Percentiles rank a stretch among this genome's conserved stretches.
phyloP scores from a whole-genome alignment of 495 filamentous ascomycete species.

The Penicillium fimorum region DNA sequence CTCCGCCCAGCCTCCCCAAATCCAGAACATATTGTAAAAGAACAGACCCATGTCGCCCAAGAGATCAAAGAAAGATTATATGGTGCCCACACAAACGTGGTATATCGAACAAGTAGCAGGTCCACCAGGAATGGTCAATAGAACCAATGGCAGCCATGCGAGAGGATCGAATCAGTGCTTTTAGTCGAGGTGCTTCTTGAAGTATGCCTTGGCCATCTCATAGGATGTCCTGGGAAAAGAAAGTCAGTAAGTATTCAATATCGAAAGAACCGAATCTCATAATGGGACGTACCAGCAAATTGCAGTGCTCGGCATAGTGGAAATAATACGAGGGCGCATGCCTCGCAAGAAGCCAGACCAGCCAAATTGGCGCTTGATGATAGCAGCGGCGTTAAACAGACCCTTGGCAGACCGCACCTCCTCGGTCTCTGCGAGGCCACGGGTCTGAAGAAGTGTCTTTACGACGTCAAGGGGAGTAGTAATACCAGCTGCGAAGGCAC shows the following conservation, averaged over 20 bases:
- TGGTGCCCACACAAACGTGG: constrained; percentile 12
- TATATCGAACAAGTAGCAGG: constrained; percentile 15
- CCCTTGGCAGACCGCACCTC: constrained; percentile 85
- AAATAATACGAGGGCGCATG: constrained; percentile 84
- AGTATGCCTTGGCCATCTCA: constrained; percentile 76
- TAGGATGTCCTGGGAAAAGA: constrained; percentile 61
- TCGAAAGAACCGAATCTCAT: not conserved
- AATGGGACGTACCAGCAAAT: constrained; percentile 86
- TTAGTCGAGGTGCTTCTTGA: constrained; percentile 48
- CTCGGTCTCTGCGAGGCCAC: constrained; percentile 73
- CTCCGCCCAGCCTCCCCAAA: constrained; percentile 14
- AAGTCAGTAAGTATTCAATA: constrained; percentile 21
- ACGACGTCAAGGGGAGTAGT: constrained; percentile 97
- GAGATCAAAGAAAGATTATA: constrained; percentile 18
- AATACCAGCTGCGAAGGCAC: constrained; percentile 86
- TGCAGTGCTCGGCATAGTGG: constrained; percentile 96
- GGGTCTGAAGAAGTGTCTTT: constrained; percentile 94
- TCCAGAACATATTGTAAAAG: constrained; percentile 12
- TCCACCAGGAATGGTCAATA: constrained; percentile 4
- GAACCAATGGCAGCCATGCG: constrained; percentile 15
- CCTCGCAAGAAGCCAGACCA: constrained; percentile 88
- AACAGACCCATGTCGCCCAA: constrained; percentile 15
- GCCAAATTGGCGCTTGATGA: constrained; percentile 83
- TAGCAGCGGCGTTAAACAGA: constrained; percentile 73
- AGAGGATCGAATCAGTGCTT: constrained; percentile 16